phyloP scores from a whole-genome alignment of 179 eudicot genomes.

The Vitellaria paradoxa region DNA sequence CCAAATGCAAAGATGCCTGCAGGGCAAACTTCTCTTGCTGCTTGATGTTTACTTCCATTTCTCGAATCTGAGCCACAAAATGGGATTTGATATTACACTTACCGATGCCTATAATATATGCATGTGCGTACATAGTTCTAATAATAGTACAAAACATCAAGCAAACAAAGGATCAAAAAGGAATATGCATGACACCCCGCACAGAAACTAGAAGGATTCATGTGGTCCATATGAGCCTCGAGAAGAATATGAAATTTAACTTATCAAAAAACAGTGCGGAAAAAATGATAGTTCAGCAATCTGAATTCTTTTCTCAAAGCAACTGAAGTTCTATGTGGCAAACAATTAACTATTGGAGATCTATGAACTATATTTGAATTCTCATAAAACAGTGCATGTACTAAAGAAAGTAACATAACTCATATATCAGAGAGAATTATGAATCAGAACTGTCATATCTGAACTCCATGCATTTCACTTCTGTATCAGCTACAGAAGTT shows the following conservation, averaged over 20 bases:
- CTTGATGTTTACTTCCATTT: slow-evolving; percentile 64
- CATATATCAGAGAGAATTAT: neutral
- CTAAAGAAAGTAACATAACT: neutral
- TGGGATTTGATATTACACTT: neutral
- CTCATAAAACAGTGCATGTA: neutral
- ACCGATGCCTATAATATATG: neutral
- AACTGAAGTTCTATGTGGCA: neutral
- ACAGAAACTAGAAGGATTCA: neutral
- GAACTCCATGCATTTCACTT: neutral
- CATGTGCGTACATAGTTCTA: neutral
- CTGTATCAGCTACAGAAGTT: neutral
- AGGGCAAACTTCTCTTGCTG: slow-evolving; percentile 58
- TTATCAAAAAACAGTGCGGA: neutral
- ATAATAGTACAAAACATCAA: neutral
- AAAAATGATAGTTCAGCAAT: neutral
- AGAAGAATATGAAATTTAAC: neutral
- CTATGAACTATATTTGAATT: neutral
- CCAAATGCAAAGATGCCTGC: slow-evolving; percentile 57
- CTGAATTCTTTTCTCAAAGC: neutral
- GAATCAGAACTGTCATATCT: neutral
- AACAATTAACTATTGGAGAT: neutral
- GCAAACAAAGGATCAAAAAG: neutral
- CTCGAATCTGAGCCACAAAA: slow-evolving; percentile 59
- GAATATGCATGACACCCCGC: neutral
- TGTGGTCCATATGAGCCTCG: neutral